Base-by-base conservation (phyloP, 371 early-diverging fungal species). In the Cokeromyces recurvatus region DNA sequence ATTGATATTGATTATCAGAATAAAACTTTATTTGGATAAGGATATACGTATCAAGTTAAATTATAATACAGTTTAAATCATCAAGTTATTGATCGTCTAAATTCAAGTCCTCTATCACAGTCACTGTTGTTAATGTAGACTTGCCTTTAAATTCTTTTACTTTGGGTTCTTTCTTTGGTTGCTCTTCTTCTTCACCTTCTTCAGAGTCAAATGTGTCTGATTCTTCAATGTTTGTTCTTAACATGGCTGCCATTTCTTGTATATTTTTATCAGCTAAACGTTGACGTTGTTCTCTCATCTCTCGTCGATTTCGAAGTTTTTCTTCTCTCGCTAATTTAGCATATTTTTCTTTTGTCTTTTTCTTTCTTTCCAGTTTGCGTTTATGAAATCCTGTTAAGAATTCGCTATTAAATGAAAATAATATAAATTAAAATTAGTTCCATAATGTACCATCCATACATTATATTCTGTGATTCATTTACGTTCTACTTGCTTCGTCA, bases 381-480 rank as follows among this genome's bases (percentile, higher is more conserved):
- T 87, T 87, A 52, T 83, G 85, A 59, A 90, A 90, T n/a, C 90
- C 89, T 20, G 87, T 88, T 46, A 89, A 64, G 45, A 78, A 89
- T 24, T 86, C 83, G 14, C 85, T 82, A 21, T 15, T 38, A 44
- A 25, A 15, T 9, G 25, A 22, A 20, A 16, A 16, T 15, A 43
- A 32, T 21, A 29, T 15, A 22, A 10, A 16, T 7, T 20, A n/a
- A n/a, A n/a, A n/a, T n/a, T n/a, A n/a, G n/a, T n/a, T n/a, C n/a
- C n/a, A n/a, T n/a, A 8, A 15, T 12, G 21, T 17, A 37, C 7
- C 2, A 5, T 3, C 11, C 6, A 37, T 37, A 37, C 4, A n/a
- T 14, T 11, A 27, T 15, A 23, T 41, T n/a, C 21, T 2, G 6
- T 21, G 27, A 22, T 17, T 3, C n/a, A 25, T 68, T 48, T 78